Evolutionary conservation across 1,139 yeast genomes (phyloP).

Genomic region (Diutina siamensis): DNA sequence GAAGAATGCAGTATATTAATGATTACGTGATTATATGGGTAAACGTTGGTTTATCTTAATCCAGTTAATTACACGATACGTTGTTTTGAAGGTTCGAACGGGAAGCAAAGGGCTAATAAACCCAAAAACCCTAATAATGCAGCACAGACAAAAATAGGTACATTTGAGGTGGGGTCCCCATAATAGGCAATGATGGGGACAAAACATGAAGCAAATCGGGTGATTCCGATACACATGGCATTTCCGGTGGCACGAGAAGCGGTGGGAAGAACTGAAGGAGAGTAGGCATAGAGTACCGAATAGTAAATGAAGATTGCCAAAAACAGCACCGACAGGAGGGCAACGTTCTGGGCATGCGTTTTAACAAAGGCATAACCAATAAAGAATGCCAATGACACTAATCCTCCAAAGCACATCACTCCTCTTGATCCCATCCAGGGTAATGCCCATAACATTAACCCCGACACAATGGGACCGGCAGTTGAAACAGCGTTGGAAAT

Average conservation of each 20-base stretch:
- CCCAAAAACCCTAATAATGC: slow-evolving; percentile 37
- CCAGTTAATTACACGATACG: slow-evolving; percentile 17
- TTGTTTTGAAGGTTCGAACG: slow-evolving; percentile 34
- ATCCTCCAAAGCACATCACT: slow-evolving; percentile 41
- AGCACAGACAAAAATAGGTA: slow-evolving; percentile 50
- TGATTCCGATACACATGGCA: slow-evolving; percentile 36
- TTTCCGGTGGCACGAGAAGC: slow-evolving; percentile 45
- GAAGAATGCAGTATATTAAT: no score
- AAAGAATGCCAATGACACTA: slow-evolving; percentile 39
- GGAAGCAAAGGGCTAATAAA: slow-evolving; percentile 29
- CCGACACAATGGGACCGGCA: slow-evolving; percentile 21
- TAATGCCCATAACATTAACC: slow-evolving; percentile 16
- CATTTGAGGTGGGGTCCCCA: slow-evolving; percentile 19
- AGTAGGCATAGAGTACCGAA: slow-evolving; percentile 43
- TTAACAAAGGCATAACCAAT: slow-evolving; percentile 47
- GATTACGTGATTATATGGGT: no score
- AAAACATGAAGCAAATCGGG: slow-evolving; percentile 35
- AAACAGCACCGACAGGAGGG: slow-evolving; percentile 93
- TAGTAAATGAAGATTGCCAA: slow-evolving; percentile 55
- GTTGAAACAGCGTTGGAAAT: slow-evolving; percentile 17
- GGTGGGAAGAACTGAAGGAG: slow-evolving; percentile 51
- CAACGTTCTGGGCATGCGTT: slow-evolving; percentile 55
- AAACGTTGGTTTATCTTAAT: no score
- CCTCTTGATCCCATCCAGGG: slow-evolving; percentile 41
- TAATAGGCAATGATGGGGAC: slow-evolving; percentile 43